A percentile compares a stretch with the other conserved stretches of the same genome.
Conservation (phyloP, 2,329 filamentous ascomycete genomes). For the Kalaharituber pfeilii region DNA sequence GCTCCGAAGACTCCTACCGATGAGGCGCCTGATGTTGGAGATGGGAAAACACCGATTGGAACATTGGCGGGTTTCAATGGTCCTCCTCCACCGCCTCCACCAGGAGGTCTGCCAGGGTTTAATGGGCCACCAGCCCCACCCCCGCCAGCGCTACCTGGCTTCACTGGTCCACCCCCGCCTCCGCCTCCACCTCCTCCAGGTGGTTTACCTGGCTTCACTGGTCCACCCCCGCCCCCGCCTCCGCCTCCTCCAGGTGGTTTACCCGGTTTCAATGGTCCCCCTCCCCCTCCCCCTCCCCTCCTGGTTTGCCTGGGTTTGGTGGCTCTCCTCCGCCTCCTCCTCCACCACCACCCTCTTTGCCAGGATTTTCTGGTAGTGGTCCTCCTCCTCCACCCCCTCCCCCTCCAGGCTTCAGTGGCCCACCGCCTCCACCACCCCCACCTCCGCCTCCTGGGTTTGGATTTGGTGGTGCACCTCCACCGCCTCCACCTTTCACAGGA, state of each 20-base stretch:
- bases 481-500: conserved; percentile 33
- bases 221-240: conserved; percentile 19
- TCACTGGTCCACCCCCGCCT: conserved; percentile 26
- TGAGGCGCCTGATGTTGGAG: conserved; percentile 23
- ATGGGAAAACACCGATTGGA: background rate
- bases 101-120: conserved; percentile 25
- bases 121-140: conserved; percentile 33
- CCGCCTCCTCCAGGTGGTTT: conserved; percentile 24
- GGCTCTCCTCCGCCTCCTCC: conserved; percentile 28
- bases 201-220: conserved; percentile 16
- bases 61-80: conserved; percentile 19
- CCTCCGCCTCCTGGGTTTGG: conserved; percentile 30
- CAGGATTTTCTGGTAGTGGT: conserved; percentile 26
- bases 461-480: conserved; percentile 34
- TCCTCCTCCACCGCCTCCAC: conserved; percentile 27
- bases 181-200: conserved; percentile 16
- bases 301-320: conserved; percentile 30
- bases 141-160: conserved; percentile 31
- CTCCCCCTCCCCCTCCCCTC: conserved; percentile 29
- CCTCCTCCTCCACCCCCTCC: conserved; percentile 32
- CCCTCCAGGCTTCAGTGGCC: conserved; percentile 32
- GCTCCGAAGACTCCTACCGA: conserved; percentile 38
- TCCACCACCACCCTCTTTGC: conserved; percentile 25
- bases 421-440: conserved; percentile 34
- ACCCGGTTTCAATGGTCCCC: conserved; percentile 23